Percentiles rank a stretch among this genome's conserved stretches.
phyloP scores from a whole-genome alignment of 768 basidiomycete species.

The Omphalotus guepiniiformis region DNA sequence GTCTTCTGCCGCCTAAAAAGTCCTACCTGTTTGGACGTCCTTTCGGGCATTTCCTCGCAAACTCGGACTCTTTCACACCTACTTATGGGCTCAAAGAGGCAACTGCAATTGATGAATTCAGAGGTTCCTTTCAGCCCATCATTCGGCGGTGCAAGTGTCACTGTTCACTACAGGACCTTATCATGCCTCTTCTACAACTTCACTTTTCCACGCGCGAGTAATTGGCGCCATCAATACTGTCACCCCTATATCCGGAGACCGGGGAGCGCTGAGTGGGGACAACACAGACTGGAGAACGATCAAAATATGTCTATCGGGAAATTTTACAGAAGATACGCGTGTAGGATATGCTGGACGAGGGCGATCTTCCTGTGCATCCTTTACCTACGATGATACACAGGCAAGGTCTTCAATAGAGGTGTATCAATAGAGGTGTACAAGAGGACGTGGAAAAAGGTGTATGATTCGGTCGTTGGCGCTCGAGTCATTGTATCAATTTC shows the following conservation, averaged over 20 bases:
- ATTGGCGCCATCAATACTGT: slow-evolving; percentile 84
- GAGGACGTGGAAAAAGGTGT: too few species aligned
- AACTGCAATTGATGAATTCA: slow-evolving; percentile 41
- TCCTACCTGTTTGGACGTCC: slow-evolving; percentile 73
- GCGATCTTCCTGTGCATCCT: too few species aligned
- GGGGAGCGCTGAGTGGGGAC: slow-evolving; percentile 54
- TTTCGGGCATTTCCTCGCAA: slow-evolving; percentile 53
- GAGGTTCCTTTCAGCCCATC: slow-evolving; percentile 38
- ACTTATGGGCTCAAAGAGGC: slow-evolving; percentile 56
- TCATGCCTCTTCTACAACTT: slow-evolving; percentile 67
- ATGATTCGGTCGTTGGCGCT: too few species aligned
- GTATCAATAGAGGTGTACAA: too few species aligned
- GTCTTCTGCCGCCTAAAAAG: slow-evolving; percentile 51
- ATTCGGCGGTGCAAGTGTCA: slow-evolving; percentile 82
- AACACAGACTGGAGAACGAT: slow-evolving; percentile 84
- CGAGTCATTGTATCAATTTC: too few species aligned
- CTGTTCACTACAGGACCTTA: slow-evolving; percentile 71
- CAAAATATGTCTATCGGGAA: slow-evolving; percentile 42
- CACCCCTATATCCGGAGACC: slow-evolving; percentile 36
- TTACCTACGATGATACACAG: too few species aligned
- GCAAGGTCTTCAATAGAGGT: too few species aligned
- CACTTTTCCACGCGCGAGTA: slow-evolving; percentile 55
- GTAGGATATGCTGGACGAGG: too few species aligned
- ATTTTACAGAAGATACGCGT: too few species aligned
- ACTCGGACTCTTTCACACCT: slow-evolving; percentile 65